Evolutionary conservation across 2,329 filamentous ascomycete species (phyloP).

Genomic region (Lachnellula suecica): DNA sequence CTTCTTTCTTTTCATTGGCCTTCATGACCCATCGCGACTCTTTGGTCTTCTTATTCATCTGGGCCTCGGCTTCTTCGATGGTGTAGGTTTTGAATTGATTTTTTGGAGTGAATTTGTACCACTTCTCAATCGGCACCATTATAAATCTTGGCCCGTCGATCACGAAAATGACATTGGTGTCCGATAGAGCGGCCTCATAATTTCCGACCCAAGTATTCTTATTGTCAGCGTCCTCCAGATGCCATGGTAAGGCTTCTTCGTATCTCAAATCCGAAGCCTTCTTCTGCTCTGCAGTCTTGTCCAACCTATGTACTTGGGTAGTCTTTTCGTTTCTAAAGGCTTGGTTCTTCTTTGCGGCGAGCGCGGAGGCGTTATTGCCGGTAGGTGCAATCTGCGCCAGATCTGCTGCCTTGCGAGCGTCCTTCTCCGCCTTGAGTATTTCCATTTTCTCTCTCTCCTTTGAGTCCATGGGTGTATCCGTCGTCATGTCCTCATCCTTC

Average conservation of each 20-base stretch:
- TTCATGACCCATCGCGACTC: slow-evolving; percentile 80
- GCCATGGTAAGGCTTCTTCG: slow-evolving; percentile 94
- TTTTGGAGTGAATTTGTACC: slow-evolving; percentile 84
- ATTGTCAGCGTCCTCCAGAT: slow-evolving; percentile 92
- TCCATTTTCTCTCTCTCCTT: slow-evolving; percentile 65
- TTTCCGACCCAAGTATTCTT: slow-evolving; percentile 92
- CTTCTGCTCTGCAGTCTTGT: slow-evolving; percentile 67
- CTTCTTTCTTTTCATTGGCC: slow-evolving; percentile 56
- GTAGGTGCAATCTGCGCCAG: slow-evolving; percentile 91
- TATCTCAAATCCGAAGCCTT: slow-evolving; percentile 75
- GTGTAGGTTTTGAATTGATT: slow-evolving; percentile 76
- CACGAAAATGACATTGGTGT: slow-evolving; percentile 78
- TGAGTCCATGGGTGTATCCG: slow-evolving; percentile 46
- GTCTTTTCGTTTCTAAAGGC: slow-evolving; percentile 82
- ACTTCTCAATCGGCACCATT: slow-evolving; percentile 92
- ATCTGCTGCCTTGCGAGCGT: slow-evolving; percentile 82
- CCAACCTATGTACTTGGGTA: slow-evolving; percentile 80
- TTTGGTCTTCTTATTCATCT: slow-evolving; percentile 76
- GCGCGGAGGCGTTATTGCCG: slow-evolving; percentile 49
- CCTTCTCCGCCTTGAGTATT: slow-evolving; percentile 73
- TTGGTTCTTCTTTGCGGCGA: slow-evolving; percentile 39
- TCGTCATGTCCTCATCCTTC: slow-evolving; percentile 54
- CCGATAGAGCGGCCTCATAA: slow-evolving; percentile 85
- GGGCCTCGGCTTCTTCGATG: slow-evolving; percentile 81
- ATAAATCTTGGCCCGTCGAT: slow-evolving; percentile 70